phyloP scores from a whole-genome alignment of 2,329 filamentous ascomycete species.

The Neofusicoccum cordaticola region DNA sequence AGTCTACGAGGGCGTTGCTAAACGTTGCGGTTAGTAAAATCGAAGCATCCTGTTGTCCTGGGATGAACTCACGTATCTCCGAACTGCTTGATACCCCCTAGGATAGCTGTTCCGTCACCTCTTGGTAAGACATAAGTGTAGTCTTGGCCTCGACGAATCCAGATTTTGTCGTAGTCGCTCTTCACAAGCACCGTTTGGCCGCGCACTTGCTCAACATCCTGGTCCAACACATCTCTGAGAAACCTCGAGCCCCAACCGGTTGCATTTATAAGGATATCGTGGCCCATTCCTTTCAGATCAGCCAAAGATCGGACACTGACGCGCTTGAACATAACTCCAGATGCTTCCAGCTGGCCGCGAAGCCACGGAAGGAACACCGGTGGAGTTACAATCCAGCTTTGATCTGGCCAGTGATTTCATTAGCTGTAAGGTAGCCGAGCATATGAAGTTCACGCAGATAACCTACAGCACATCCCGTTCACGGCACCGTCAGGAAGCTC shows the following conservation, averaged over 20 bases:
- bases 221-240: constrained; percentile 22
- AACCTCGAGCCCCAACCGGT: constrained; percentile 22
- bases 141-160: constrained; percentile 23
- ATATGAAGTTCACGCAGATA: no score
- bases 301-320: constrained; percentile 21
- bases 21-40: background rate
- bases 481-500: constrained; percentile 18
- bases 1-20: constrained; percentile 12
- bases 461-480: background rate
- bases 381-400: constrained; percentile 21
- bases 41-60: no score
- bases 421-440: background rate
- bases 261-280: constrained; percentile 29
- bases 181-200: constrained; percentile 27
- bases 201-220: constrained; percentile 22
- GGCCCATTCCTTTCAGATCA: constrained; percentile 22
- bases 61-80: constrained; percentile 4
- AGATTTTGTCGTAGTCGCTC: constrained; percentile 22
- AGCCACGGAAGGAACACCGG: constrained; percentile 27
- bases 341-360: constrained; percentile 19
- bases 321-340: constrained; percentile 25
- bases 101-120: constrained; percentile 24
- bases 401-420: background rate
- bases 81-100: constrained; percentile 26
- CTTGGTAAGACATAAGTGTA: constrained; percentile 26